phyloP scores from a whole-genome alignment of 2,329 filamentous ascomycete species.

The Xylaria polymorpha region DNA sequence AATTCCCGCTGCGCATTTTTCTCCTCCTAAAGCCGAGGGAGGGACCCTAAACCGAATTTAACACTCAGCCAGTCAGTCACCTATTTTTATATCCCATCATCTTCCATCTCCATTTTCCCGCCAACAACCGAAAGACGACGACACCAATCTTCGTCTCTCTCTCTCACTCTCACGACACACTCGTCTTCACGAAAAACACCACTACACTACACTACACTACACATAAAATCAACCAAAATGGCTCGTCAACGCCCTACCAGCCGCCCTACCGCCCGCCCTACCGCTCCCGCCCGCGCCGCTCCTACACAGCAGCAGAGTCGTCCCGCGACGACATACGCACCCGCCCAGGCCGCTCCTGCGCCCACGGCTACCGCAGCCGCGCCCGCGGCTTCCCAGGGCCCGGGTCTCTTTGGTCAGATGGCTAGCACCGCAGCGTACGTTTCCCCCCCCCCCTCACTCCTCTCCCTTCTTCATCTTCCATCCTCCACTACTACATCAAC shows the following conservation, averaged over 20 bases:
- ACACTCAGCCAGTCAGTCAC: background rate
- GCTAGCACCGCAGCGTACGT: constrained; percentile 90
- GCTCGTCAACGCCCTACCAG: constrained; percentile 80
- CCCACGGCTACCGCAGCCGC: constrained; percentile 58
- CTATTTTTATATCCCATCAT: background rate
- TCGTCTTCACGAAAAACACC: background rate
- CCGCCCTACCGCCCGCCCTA: constrained; percentile 67
- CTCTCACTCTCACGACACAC: background rate
- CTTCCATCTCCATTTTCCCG: background rate
- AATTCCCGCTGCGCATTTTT: constrained; percentile 3
- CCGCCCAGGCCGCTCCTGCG: constrained; percentile 59
- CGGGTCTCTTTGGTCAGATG: constrained; percentile 95
- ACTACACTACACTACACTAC: too few species aligned
- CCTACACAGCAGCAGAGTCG: constrained; percentile 71
- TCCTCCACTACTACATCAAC: constrained; percentile 18
- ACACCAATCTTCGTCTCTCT: background rate
- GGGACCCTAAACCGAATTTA: constrained; percentile 4
- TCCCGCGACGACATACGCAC: constrained; percentile 75
- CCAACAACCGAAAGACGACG: background rate
- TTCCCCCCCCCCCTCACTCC: constrained; percentile 15
- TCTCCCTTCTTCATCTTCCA: background rate
- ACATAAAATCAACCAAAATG: constrained; percentile 63
- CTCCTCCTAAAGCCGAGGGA: constrained; percentile 39
- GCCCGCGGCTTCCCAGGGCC: constrained; percentile 71
- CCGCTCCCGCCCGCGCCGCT: constrained; percentile 66